Conservation (phyloP, 139 green algal species). For the Monoraphidium neglectum region DNA sequence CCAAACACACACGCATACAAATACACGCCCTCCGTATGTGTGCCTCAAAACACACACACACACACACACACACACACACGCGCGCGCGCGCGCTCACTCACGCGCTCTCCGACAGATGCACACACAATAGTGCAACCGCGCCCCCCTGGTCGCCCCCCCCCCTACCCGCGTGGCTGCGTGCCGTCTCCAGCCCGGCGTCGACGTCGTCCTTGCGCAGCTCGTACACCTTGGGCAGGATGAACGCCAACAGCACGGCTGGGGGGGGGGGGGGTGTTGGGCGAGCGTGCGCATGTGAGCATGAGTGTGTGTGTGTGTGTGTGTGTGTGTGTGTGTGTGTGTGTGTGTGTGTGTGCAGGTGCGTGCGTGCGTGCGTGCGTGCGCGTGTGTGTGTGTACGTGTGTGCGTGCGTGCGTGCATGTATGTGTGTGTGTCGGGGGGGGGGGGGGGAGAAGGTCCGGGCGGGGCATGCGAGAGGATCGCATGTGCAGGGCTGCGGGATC, state of each 20-base stretch:
- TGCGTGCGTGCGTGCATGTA: not conserved
- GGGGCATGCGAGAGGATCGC: not conserved
- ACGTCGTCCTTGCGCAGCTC: constrained; percentile 43
- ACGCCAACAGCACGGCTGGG: constrained; percentile 31
- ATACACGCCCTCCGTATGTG: no score
- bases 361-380: not conserved
- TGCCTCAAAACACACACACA: no score
- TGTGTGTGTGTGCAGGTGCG: not conserved
- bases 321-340: not conserved
- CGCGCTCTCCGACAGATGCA: no score
- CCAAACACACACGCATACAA: no score
- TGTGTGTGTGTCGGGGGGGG: not conserved
- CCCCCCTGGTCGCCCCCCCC: no score
- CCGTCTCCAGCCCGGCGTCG: constrained; percentile 5
- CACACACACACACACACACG: no score
- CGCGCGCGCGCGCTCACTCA: no score
- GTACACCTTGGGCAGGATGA: constrained; percentile 42
- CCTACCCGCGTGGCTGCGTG: not conserved
- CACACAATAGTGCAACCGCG: no score
- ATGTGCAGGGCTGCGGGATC: not conserved
- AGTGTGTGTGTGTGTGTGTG: not conserved
- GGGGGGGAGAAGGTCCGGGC: not conserved
- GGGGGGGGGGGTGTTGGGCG: no score
- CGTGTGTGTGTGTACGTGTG: not conserved
- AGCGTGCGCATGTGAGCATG: not conserved